Evolutionary conservation across 106 monocot species (phyloP).

Genomic region (Dendrobium catenatum): DNA sequence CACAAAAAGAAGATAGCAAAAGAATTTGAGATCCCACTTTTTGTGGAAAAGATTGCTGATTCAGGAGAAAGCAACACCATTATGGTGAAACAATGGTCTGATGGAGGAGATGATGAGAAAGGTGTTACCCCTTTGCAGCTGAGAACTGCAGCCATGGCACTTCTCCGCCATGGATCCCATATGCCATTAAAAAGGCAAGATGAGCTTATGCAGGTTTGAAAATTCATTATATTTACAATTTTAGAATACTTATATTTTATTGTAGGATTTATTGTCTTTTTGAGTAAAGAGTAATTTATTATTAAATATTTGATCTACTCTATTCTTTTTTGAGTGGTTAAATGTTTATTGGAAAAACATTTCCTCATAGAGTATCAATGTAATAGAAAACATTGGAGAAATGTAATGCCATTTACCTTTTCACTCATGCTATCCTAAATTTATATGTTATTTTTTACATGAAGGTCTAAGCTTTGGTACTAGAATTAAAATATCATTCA

Average conservation of each 20-base stretch:
- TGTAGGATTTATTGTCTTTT: background rate
- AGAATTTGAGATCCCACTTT: constrained; percentile 78
- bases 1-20: constrained; percentile 73
- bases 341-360: background rate
- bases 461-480: no score
- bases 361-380: background rate
- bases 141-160: constrained; percentile 93
- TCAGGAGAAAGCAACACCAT: constrained; percentile 41
- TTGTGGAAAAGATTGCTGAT: constrained; percentile 67
- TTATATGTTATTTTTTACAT: no score
- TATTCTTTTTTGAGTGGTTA: background rate
- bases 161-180: constrained; percentile 74
- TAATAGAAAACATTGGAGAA: background rate
- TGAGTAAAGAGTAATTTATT: background rate
- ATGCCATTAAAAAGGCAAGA: constrained; percentile 68
- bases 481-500: no score
- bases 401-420: no score
- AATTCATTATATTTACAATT: background rate
- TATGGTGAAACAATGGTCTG: constrained; percentile 13
- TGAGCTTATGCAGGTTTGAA: constrained; percentile 60
- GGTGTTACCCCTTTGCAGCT: constrained; percentile 90
- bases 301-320: background rate
- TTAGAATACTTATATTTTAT: background rate
- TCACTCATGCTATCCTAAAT: no score
- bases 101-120: constrained; percentile 17